Evolutionary conservation across 1,284 basidiomycete species (phyloP).

Genomic region (Calocybe gambosa): DNA sequence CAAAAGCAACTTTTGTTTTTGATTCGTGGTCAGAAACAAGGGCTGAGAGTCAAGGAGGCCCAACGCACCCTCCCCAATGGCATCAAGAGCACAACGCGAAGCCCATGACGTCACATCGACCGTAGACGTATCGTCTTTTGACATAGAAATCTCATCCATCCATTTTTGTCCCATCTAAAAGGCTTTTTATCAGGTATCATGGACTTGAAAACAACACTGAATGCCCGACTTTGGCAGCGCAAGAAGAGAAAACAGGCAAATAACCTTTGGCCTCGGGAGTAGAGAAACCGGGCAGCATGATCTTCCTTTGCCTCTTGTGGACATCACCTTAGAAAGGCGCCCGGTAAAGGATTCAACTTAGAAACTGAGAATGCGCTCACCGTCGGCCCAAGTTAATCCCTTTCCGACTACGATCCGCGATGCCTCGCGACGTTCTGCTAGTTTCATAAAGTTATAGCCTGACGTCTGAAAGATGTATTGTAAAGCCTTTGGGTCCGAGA

Average conservation of each 20-base stretch:
- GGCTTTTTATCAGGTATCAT: neutral
- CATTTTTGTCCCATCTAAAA: slow-evolving; percentile 39
- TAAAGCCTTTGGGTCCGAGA: slow-evolving; percentile 37
- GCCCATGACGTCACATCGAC: slow-evolving; percentile 37
- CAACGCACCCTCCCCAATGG: slow-evolving; percentile 36
- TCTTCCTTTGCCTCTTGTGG: slow-evolving; percentile 31
- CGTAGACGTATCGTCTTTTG: slow-evolving; percentile 24
- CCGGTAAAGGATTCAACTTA: neutral
- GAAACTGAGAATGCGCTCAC: slow-evolving; percentile 12
- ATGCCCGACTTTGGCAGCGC: slow-evolving; percentile 26
- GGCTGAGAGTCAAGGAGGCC: too few relatives aligned
- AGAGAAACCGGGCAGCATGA: slow-evolving; percentile 33
- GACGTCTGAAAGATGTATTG: slow-evolving; percentile 38
- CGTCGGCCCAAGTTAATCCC: slow-evolving; percentile 26
- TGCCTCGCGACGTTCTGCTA: slow-evolving; percentile 25
- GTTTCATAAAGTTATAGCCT: slow-evolving; percentile 31
- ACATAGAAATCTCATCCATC: slow-evolving; percentile 33
- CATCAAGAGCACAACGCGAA: slow-evolving; percentile 38
- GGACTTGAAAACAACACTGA: slow-evolving; percentile 1
- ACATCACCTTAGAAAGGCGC: slow-evolving; percentile 20
- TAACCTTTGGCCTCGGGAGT: slow-evolving; percentile 27
- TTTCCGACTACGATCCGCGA: slow-evolving; percentile 25
- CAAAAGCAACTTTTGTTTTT: slow-evolving; percentile 27
- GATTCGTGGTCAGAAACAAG: neutral
- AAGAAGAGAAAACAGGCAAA: slow-evolving; percentile 28